Evolutionary conservation across 164 flowering plant genomes (phyloP), one percentile per base, ranked within the genome.

Genomic region (Umbellularia californica): DNA sequence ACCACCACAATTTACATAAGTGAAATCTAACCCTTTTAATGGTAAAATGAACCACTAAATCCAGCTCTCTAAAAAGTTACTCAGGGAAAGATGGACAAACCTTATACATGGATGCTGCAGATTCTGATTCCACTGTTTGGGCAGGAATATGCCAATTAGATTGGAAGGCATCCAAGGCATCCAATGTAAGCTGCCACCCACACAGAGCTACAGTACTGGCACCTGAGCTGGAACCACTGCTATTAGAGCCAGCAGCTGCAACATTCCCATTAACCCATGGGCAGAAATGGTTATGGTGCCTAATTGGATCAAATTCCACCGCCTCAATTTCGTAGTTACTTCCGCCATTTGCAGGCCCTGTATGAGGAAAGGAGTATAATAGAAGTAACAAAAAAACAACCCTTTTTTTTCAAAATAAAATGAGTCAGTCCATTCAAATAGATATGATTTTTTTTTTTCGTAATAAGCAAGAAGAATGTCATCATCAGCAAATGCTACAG

Each of bases 231-330:
- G 95, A 83, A 72, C 85, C 76, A 80, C 78, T 41, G 47, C 47
- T 73, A 76, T 83, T 80, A 72, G 87, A 81, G 72, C 98, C 97
- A 74, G 97, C 98, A 79, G 99, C 97, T 73, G 99, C 99, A 83
- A 96, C 99, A 86, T 92, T 94, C 67, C 94, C 97, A 82, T 96
- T 96, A 71, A 96, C 95, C 99, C 99, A 96, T 22, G 99, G 98
- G 73, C 99, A 96, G 82, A 82, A 93, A 79, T 77, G 81, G 76
- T 90, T 91, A 78, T 96, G 99, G 83, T 91, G 85, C 73, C 82
- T 85, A 55, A 96, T 91, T 41, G 99, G 99, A 82, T 96, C 97
- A 85, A 96, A 96, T 72, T 91, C 97, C 47, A 75, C 74, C 50
- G 83, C 81, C 75, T 90, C 95, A 1, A 13, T 73, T 73, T 91